Conservation (phyloP, 768 basidiomycete genomes). For the Lepiota brunneoincarnata region DNA sequence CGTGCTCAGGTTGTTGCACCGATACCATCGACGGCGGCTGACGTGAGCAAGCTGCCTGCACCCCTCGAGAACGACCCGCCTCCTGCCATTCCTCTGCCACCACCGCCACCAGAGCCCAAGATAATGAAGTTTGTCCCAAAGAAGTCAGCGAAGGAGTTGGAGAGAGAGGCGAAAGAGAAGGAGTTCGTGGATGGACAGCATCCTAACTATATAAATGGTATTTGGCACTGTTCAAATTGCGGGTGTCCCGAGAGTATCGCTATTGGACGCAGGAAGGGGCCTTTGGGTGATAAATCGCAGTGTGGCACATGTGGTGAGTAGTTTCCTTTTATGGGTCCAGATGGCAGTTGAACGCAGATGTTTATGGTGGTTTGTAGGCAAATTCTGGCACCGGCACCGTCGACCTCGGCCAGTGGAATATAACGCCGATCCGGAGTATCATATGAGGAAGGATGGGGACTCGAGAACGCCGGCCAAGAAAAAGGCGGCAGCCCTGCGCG, state of each 20-base stretch:
- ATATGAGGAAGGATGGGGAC: conserved; percentile 59
- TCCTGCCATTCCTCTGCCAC: conserved; percentile 25
- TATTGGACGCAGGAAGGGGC: conserved; percentile 84
- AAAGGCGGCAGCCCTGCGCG: conserved; percentile 55
- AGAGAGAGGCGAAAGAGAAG: conserved; percentile 80
- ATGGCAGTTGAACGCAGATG: conserved; percentile 6
- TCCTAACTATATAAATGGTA: conserved; percentile 75
- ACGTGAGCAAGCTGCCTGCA: conserved; percentile 48
- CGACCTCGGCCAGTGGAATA: conserved; percentile 80
- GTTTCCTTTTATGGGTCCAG: conserved; percentile 4
- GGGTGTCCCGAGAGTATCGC: conserved; percentile 88
- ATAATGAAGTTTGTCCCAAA: conserved; percentile 47
- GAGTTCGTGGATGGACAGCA: conserved; percentile 84
- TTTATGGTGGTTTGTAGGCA: conserved; percentile 48
- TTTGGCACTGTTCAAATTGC: conserved; percentile 96
- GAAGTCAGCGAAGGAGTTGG: conserved; percentile 70
- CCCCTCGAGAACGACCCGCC: conserved; percentile 64
- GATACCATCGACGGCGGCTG: conserved; percentile 64
- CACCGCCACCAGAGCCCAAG: conserved; percentile 42
- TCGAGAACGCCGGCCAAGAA: conserved; percentile 45
- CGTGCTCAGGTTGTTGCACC: conserved; percentile 60
- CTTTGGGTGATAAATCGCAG: conserved; percentile 84
- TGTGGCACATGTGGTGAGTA: conserved; percentile 89
- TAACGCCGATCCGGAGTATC: conserved; percentile 71
- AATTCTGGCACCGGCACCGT: conserved; percentile 87